Evolutionary conservation across 2,329 filamentous ascomycete genomes (phyloP).

Genomic region (Tolypocladium tundrense): DNA sequence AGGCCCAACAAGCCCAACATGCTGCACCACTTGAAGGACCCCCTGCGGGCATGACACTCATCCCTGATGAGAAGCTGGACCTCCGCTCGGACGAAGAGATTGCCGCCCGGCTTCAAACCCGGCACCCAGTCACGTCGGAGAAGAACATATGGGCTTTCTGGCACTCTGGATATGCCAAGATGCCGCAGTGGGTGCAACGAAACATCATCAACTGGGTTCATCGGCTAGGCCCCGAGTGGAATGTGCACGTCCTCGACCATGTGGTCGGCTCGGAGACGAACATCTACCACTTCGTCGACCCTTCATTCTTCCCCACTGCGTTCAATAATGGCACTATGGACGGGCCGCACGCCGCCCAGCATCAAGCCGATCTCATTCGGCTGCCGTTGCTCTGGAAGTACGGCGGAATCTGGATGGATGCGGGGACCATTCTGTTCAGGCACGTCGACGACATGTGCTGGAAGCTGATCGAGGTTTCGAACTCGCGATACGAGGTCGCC

Average conservation of each 20-base stretch:
- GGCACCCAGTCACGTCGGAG: slow-evolving; percentile 21
- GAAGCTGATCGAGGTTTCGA: slow-evolving; percentile 25
- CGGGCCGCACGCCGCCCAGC: slow-evolving; percentile 29
- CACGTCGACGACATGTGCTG: slow-evolving; percentile 32
- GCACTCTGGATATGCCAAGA: slow-evolving; percentile 23
- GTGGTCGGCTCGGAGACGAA: slow-evolving; percentile 24
- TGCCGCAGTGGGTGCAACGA: slow-evolving; percentile 22
- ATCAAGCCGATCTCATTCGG: slow-evolving; percentile 36
- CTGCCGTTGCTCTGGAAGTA: slow-evolving; percentile 28
- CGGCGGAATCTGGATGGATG: slow-evolving; percentile 33
- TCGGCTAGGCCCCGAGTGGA: slow-evolving; percentile 22
- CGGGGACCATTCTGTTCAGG: slow-evolving; percentile 28
- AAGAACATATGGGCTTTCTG: slow-evolving; percentile 34
- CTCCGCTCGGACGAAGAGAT: slow-evolving; percentile 20
- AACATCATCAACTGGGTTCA: slow-evolving; percentile 29
- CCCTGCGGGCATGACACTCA: neutral
- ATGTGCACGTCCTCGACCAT: slow-evolving; percentile 27
- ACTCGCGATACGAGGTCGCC: slow-evolving; percentile 19
- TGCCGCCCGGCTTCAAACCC: slow-evolving; percentile 14
- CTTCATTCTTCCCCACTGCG: slow-evolving; percentile 24
- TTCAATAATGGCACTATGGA: slow-evolving; percentile 33
- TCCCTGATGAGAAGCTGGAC: slow-evolving; percentile 11
- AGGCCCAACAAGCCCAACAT: neutral
- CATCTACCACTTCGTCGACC: slow-evolving; percentile 22
- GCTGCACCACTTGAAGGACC: neutral